Conservation (phyloP, 1,139 yeast genomes). For the Geotrichum cucujoidarum region DNA sequence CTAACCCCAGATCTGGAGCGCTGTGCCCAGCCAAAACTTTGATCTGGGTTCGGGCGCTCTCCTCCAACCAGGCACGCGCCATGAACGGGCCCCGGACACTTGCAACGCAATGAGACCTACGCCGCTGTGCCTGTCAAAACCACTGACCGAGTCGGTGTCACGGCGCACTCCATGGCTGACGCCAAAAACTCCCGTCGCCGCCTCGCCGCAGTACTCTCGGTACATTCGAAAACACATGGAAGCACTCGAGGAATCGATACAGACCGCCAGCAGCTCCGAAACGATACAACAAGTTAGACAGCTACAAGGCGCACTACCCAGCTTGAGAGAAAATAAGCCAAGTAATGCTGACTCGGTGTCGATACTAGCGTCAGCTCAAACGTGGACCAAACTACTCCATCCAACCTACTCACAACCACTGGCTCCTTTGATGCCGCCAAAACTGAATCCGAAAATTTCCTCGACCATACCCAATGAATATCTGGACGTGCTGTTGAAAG, state of each 20-base stretch:
- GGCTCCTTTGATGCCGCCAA: no score
- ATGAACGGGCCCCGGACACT: no score
- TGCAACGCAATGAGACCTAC: background rate
- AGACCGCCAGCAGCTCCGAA: background rate
- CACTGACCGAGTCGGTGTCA: background rate
- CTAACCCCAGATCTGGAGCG: no score
- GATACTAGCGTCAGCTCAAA: conserved; percentile 2
- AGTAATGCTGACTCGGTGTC: no score
- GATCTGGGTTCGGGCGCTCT: no score
- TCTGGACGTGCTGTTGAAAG: background rate
- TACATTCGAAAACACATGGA: conserved; percentile 4
- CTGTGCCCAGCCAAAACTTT: no score
- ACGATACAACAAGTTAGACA: background rate
- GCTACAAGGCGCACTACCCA: background rate
- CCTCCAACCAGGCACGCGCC: no score
- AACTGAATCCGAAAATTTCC: no score
- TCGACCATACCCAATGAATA: no score
- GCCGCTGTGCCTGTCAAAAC: background rate
- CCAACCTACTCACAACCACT: conserved; percentile 3
- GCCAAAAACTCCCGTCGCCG: background rate
- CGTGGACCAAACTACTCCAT: background rate
- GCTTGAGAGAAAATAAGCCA: no score
- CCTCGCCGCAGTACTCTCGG: background rate
- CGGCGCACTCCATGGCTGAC: background rate
- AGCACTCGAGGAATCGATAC: background rate